Conservation (phyloP, 352 stramenopile genomes). For the Pythium rhizo-oryzae region DNA sequence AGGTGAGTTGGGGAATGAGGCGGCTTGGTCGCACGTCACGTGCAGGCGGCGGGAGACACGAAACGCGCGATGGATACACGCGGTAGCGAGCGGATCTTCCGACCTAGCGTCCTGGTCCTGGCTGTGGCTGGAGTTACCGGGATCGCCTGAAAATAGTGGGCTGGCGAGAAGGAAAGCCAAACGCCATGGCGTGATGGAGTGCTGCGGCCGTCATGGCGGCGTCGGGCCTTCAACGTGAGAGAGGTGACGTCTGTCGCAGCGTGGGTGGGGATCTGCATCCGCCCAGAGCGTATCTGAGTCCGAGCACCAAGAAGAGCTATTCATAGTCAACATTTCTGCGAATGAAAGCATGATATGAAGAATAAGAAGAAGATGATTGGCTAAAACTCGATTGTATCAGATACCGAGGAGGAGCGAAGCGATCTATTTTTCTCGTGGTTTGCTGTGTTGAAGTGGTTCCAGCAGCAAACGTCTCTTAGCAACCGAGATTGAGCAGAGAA, state of each 20-base stretch:
- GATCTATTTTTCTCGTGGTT: constrained; percentile 14
- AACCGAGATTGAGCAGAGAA: neutral
- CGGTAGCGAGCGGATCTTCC: neutral
- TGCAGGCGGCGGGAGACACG: neutral
- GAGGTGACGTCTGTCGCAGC: constrained; percentile 15
- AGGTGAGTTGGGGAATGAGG: constrained; percentile 1
- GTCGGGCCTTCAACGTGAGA: constrained; percentile 2
- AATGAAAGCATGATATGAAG: neutral
- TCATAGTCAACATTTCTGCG: constrained; percentile 27
- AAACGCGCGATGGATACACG: constrained; percentile 2
- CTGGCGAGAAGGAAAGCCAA: neutral
- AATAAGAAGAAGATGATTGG: constrained; percentile 31
- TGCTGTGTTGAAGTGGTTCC: constrained; percentile 19
- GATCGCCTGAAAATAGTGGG: constrained; percentile 29
- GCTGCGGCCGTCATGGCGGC: neutral
- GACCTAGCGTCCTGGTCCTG: constrained; percentile 33
- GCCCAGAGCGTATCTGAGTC: constrained; percentile 24
- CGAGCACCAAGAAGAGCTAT: constrained; percentile 29
- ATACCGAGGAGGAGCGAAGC: constrained; percentile 3
- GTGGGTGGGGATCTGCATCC: neutral
- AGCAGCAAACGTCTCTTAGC: neutral
- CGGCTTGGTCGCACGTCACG: too few relatives aligned
- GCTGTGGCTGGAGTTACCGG: neutral
- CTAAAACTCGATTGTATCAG: constrained; percentile 17
- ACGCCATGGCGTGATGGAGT: neutral